A percentile compares a stretch with the other conserved stretches of the same genome.
phyloP scores from a whole-genome alignment of 1,284 basidiomycete genomes.

The Phenoliferia sp. region DNA sequence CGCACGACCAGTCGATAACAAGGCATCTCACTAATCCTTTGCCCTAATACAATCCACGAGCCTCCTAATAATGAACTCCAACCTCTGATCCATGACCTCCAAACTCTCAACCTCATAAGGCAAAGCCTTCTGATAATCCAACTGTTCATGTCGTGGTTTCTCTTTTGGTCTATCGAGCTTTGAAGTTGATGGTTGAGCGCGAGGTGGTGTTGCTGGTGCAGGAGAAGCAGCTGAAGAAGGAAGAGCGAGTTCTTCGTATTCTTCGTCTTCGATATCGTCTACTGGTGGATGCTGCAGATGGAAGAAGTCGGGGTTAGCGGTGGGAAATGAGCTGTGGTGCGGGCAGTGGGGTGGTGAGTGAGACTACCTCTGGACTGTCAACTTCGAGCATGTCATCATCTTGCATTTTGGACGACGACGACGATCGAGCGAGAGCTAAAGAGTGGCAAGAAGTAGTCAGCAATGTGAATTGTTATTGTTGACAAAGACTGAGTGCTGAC shows the following conservation, averaged over 20 bases:
- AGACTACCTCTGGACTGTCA: constrained; percentile 32
- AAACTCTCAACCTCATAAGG: constrained; percentile 79
- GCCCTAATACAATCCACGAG: constrained; percentile 73
- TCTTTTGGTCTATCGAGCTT: constrained; percentile 18
- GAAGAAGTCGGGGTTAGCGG: not conserved
- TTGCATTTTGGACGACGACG: not conserved
- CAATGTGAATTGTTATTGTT: too few species aligned
- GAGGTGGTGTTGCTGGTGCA: constrained; percentile 7
- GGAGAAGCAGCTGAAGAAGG: constrained; percentile 13
- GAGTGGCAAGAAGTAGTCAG: not conserved
- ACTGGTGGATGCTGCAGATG: constrained; percentile 24
- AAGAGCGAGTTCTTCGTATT: constrained; percentile 24
- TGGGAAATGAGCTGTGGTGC: not conserved
- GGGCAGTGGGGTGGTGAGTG: not conserved
- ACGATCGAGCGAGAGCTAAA: not conserved
- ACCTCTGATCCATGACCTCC: constrained; percentile 69
- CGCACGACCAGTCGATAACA: constrained; percentile 67
- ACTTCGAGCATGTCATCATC: constrained; percentile 29
- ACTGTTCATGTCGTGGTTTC: constrained; percentile 24
- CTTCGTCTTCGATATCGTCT: constrained; percentile 35
- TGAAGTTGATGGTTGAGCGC: constrained; percentile 8
- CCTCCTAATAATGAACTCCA: constrained; percentile 69
- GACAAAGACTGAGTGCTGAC: too few species aligned
- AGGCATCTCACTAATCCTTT: constrained; percentile 72
- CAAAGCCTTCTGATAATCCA: constrained; percentile 46